Evolutionary conservation across 73 alveolate species (phyloP).

Genomic region (Uronychia setigera): DNA sequence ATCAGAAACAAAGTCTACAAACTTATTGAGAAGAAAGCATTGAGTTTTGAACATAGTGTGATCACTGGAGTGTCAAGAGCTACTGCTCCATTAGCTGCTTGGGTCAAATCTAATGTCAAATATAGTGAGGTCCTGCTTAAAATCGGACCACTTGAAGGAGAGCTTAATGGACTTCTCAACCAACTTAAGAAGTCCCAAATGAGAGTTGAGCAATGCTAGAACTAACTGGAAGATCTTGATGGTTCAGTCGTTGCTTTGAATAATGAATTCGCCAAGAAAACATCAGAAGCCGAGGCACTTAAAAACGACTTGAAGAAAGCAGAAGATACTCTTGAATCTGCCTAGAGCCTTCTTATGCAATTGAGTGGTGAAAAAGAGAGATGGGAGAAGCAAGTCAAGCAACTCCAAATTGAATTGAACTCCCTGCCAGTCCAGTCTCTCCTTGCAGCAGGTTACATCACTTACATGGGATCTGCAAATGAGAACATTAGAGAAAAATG

Average conservation of each 20-base stretch:
- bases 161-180: conserved; percentile 82
- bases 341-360: conserved; percentile 93
- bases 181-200: conserved; percentile 83
- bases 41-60: conserved; percentile 77
- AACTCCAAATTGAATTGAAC: conserved; percentile 70
- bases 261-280: conserved; percentile 88
- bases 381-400: conserved; percentile 94
- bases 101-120: conserved; percentile 97
- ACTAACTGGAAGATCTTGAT: conserved; percentile 86
- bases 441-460: conserved; percentile 95
- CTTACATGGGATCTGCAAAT: conserved; percentile 95
- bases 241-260: conserved; percentile 85
- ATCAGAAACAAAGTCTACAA: conserved; percentile 86
- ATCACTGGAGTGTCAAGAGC: conserved; percentile 88
- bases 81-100: conserved; percentile 98
- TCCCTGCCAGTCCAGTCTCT: conserved; percentile 88
- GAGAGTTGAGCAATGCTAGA: conserved; percentile 87
- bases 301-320: conserved; percentile 81
- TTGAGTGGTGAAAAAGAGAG: conserved; percentile 99
- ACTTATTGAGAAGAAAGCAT: conserved; percentile 73
- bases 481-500: conserved; percentile 94
- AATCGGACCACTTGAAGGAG: conserved; percentile 96
- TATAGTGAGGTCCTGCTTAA: conserved; percentile 96
- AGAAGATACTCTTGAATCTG: conserved; percentile 91
- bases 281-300: conserved; percentile 95